These are phyloP conservation scores for Aspergillus caelatus DNA, from an alignment of 2,329 filamentous ascomycete species.

Conservation along the genomic window DNA sequence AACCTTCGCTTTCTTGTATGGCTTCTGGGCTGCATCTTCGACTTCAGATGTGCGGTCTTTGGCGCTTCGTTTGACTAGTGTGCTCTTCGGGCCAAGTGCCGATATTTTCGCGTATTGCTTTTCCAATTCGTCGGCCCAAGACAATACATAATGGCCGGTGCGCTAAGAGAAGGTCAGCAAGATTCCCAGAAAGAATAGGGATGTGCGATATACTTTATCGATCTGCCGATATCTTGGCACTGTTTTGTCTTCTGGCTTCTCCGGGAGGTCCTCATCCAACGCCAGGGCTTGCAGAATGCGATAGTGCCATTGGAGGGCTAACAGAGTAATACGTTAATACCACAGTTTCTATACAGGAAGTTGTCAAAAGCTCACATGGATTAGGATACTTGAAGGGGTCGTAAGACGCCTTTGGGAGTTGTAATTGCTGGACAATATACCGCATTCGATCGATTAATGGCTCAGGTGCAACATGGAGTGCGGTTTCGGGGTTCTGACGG, in stretches of 20 bases:
- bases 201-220: conserved; percentile 60
- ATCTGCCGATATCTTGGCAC: conserved; percentile 85
- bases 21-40: conserved; percentile 30
- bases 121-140: conserved; percentile 73
- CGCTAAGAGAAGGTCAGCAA: conserved; percentile 49
- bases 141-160: conserved; percentile 74
- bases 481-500: conserved; percentile 69
- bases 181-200: neutral
- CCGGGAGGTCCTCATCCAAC: conserved; percentile 85
- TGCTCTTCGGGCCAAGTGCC: conserved; percentile 45
- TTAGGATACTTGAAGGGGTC: conserved; percentile 89
- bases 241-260: conserved; percentile 74
- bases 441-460: conserved; percentile 80
- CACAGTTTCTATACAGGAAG: neutral
- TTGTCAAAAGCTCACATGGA: conserved; percentile 52
- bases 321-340: conserved; percentile 5
- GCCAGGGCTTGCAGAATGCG: conserved; percentile 88
- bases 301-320: conserved; percentile 92
- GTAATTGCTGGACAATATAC: conserved; percentile 77
- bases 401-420: conserved; percentile 83
- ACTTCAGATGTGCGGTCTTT: conserved; percentile 28
- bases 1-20: conserved; percentile 51
- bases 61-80: conserved; percentile 51
- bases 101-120: conserved; percentile 55
- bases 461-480: conserved; percentile 64